Conservation (phyloP, 306 rosid species). For the Gleditsia sinensis region DNA sequence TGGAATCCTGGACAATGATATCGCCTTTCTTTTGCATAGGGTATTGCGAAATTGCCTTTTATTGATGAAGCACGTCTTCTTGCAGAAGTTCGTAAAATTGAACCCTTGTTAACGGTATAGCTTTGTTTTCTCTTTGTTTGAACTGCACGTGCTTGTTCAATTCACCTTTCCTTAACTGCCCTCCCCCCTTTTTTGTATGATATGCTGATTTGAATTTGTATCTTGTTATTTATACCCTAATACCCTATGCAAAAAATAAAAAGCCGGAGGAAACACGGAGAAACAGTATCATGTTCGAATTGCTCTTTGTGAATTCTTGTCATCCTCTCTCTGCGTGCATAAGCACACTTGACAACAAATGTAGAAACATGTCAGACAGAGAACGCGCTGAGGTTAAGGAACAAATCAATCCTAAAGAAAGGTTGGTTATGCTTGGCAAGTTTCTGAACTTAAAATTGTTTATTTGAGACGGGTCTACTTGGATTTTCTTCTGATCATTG, state of each 20-base stretch:
- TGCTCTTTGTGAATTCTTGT: slow-evolving; percentile 88
- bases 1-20: slow-evolving; percentile 27
- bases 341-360: slow-evolving; percentile 84
- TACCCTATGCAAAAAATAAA: neutral
- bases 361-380: slow-evolving; percentile 67
- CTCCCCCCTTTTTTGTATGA: neutral
- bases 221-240: slow-evolving; percentile 13
- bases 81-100: slow-evolving; percentile 72
- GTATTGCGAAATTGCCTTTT: slow-evolving; percentile 94
- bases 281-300: slow-evolving; percentile 77
- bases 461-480: slow-evolving; percentile 6
- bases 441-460: neutral
- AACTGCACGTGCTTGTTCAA: neutral
- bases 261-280: slow-evolving; percentile 79
- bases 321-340: slow-evolving; percentile 97
- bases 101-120: slow-evolving; percentile 71
- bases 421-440: slow-evolving; percentile 52
- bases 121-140: slow-evolving; percentile 12
- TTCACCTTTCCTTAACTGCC: neutral
- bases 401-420: slow-evolving; percentile 69
- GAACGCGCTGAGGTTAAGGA: slow-evolving; percentile 79
- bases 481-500: slow-evolving; percentile 9
- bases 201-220: slow-evolving; percentile 17
- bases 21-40: slow-evolving; percentile 52
- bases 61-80: slow-evolving; percentile 96